Evolutionary conservation across 352 stramenopile species (phyloP).

Genomic region (Globisporangium paroecandrum): DNA sequence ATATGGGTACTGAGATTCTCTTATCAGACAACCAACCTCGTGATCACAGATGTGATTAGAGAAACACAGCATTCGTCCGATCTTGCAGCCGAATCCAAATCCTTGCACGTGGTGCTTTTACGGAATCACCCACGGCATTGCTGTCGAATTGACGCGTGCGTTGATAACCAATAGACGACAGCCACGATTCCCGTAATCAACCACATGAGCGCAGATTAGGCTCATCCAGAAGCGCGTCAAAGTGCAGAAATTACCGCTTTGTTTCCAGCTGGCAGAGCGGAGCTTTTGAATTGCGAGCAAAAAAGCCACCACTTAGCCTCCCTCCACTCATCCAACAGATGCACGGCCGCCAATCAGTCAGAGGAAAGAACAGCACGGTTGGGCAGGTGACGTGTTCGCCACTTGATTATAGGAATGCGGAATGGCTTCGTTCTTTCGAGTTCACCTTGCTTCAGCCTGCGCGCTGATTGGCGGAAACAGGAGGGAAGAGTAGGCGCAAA

Average conservation of each 20-base stretch:
- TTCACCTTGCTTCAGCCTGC: background rate
- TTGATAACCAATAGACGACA: background rate
- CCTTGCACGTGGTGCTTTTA: background rate
- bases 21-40: background rate
- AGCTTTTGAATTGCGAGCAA: too few relatives aligned
- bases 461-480: background rate
- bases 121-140: background rate
- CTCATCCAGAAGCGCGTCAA: background rate
- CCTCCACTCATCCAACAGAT: background rate
- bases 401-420: background rate
- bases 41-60: background rate
- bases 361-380: background rate
- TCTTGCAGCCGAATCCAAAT: background rate
- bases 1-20: too few relatives aligned
- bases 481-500: background rate
- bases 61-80: background rate
- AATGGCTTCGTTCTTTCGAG: background rate
- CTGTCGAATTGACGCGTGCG: background rate
- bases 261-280: too few relatives aligned
- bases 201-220: background rate
- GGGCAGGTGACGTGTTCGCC: background rate
- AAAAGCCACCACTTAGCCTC: too few relatives aligned
- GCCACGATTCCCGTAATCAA: background rate
- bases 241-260: too few relatives aligned
- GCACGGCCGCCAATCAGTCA: background rate